Evolutionary conservation across 202 grass and related monocot genomes (phyloP), one percentile per base, ranked within the genome.

Genomic region (Setaria italica): DNA sequence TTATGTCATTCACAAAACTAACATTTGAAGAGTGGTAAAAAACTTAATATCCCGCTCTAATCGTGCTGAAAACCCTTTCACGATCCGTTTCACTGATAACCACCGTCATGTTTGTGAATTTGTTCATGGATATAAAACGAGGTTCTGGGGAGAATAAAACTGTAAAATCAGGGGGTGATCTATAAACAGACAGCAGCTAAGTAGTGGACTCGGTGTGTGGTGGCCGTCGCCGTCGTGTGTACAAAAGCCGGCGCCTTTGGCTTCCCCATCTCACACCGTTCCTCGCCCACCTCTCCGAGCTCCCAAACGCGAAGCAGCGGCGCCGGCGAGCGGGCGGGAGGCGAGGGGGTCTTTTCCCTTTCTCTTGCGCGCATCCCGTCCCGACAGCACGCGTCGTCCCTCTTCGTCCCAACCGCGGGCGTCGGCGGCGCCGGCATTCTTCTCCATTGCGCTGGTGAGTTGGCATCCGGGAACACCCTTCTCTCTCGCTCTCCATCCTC

Each of bases 401-500:
- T 82, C 67, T 3, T 20, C 80, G 30, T 4, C 54, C 33, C 67
- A 20, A 21, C 49, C 9, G 51, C 50, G 4, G 58, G 29, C 51
- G 54, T 45, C 74, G 19, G 8, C 51, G 74, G 19, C 83, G 30
- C 53, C 75, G 55, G 64, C 64, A 69, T 49, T 74, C 7, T 56
- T 0, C 72, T 75, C 33, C 62, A 29, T 49, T n/a, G n/a, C 33
- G 43, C 77, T 63, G 82, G 87, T 89, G 65, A 74, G 69, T 37
- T 9, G 0, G 6, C 51, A 15, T 12, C 30, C 67, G 0, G 6
- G 20, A 54, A 7, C 29, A 25, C 43, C 62, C 48, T 69, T 69
- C 48, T 56, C 10, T n/a, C 48, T 41, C 12, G 12, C 11, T 11
- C 12, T 43, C 32, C 17, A 6, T 2, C 12, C 12, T 43, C 11